Evolutionary conservation across 179 eudicot species (phyloP), one percentile per base, ranked within the genome.

Genomic region (Nepenthes alata): DNA sequence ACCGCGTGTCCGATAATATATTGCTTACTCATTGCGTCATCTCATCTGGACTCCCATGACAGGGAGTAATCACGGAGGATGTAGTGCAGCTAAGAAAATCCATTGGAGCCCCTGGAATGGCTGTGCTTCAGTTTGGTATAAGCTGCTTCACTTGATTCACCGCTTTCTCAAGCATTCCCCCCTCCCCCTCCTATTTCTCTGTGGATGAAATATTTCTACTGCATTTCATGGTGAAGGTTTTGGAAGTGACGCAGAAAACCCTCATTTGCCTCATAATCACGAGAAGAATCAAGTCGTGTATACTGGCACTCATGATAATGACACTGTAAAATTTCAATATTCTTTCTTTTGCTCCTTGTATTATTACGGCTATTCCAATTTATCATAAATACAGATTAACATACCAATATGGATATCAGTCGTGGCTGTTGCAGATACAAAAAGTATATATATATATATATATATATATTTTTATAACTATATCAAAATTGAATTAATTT

Each of bases 101-200:
- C 64, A 93, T 93, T 61, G 89, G 81, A 39, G 99, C 99, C 63
- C 99, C 97, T 68, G 99, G 99, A 69, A 93, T 93, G 99, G 95
- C 99, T 57, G 98, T 93, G 57, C 89, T 93, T 58, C 98, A 93
- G 73, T 93, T 93, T 79, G 98, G 98, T 90, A 81, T 59, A 37
- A 36, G 39, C 45, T 65, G 59, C 47, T 74, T 39, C 44, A 16
- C 60, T 63, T 51, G n/a, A 35, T 60, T 11, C 56, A 53, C 45
- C 56, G 9, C 16, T 64, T 63, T 55, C 35, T 35, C 4, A 14
- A 6, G 5, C 6, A 6, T 11, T 25, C 25, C 25, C 25, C 25
- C 25, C 25, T 25, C 25, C 25, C 25, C 25, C 1, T 25, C 25
- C 3, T 5, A 51, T 6, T 6, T 36, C 14, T 59, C 2, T n/a